Evolutionary conservation across 1,139 yeast genomes (phyloP), one percentile per base, ranked within the genome.

Genomic region (Nakaseomyces delphensis): DNA sequence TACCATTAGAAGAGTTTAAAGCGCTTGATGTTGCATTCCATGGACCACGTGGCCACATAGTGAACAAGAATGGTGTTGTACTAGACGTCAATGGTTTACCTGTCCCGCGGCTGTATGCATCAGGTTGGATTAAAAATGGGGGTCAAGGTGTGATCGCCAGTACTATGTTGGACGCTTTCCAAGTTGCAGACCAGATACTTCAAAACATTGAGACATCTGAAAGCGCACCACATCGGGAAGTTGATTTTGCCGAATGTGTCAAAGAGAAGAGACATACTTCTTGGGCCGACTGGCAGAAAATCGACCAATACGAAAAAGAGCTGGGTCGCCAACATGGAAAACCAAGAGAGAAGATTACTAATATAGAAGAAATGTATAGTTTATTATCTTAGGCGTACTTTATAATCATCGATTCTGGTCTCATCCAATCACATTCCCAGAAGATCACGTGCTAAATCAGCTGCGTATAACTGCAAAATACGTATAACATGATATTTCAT

Each of bases 71-170:
- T 7, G 96, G 96, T 0, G 71, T 81, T 41, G 74, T 83, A 0
- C 53, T 73, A 11, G 59, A 65, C 13, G 44, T 46, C 0, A 50
- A 56, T 3, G 62, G 56, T n/a, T 51, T 59, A 1, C 55, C 50
- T 1, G 43, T 64, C 19, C 67, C 70, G 1, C 84, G 89, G 0
- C 66, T 85, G 51, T 91, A 87, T 55, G 79, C 85, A 1, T 70
- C 91, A 3, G 99, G 99, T 0, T 91, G 99, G 99, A 82, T 89
- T 43, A 78, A 83, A 47, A 80, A 74, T 44, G 95, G 96, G 0
- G 86, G 96, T 7, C 73, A 76, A 29, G 99, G 99, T 1, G 95
- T 87, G 4, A 91, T 91, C 49, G 95, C 95, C 11, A 74, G 83
- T 13, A 86, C 98, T 0, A 85, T 91, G 84, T 73, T 82, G 71